Evolutionary conservation across 1,284 basidiomycete genomes (phyloP), one percentile per base, ranked within the genome.

Genomic region (Cryptococcus sp.): DNA sequence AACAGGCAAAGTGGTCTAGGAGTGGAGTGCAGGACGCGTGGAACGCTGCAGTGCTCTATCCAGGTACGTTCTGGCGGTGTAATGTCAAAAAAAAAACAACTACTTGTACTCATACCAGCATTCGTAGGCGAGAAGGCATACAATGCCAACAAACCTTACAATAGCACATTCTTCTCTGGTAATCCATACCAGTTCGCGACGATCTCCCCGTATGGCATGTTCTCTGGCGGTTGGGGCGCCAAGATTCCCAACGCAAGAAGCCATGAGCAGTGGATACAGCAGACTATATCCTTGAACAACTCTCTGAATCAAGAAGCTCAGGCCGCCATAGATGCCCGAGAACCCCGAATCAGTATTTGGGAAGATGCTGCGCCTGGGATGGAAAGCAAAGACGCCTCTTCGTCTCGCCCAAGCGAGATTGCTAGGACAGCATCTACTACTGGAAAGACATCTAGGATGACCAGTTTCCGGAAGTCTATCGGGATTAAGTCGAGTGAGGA

Each of bases 61-160:
- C 55, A 54, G 61, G 61, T 63, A 29, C 38, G 57, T 29, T 16
- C 22, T 6, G 17, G 22, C 22, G n/a, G 5, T 11, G 7, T n/a
- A 29, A 20, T n/a, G 19, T 50, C 20, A 16, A 22, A 3, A 5
- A 2, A 4, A 34, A 10, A 10, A 13, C 29, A 10, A 34, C n/a
- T n/a, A 34, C 8, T 34, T 34, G 41, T 22, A 34, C 19, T 20
- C 8, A 19, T 17, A 17, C 46, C 3, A 16, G 41, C 0, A 37
- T n/a, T 19, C n/a, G 7, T n/a, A 63, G 61, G 61, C 16, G 61
- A 63, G 50, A 63, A 61, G 44, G 45, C 49, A 7, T 63, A 63
- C 52, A 61, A 57, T 47, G 52, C 38, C 15, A 49, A 46, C 46
- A 49, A 37, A n/a, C 39, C 34, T 15, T 58, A 49, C 50, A 40